These are phyloP conservation scores for Barnettozyma sucrosica DNA, from an alignment of 805 yeast genomes.

Conservation along the genomic window DNA sequence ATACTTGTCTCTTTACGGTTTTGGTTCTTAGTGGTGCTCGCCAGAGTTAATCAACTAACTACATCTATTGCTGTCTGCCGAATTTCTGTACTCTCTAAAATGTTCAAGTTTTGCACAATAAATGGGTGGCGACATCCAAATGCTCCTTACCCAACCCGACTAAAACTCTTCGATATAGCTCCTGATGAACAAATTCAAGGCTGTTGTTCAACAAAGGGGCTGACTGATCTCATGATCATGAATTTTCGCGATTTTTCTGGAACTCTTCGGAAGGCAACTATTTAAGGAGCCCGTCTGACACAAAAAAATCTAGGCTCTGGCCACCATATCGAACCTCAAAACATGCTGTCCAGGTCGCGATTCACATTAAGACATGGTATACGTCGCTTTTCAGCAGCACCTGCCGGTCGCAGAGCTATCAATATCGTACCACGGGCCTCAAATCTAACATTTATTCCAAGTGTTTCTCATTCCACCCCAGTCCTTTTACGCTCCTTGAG, in stretches of 20 bases:
- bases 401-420: constrained; percentile 3
- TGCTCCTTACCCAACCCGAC: no score
- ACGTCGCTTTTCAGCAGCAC: not conserved
- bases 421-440: not conserved
- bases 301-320: not conserved
- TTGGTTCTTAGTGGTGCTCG: no score
- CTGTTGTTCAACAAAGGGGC: not conserved
- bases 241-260: constrained; percentile 7
- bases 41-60: no score
- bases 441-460: not conserved
- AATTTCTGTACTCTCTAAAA: no score
- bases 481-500: constrained; percentile 4
- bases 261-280: not conserved
- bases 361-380: not conserved
- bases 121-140: no score
- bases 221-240: not conserved
- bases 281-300: constrained; percentile 3
- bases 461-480: not conserved
- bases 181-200: no score
- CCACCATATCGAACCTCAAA: not conserved
- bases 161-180: no score
- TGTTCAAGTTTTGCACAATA: no score
- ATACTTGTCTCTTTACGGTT: no score
- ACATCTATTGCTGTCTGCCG: no score
- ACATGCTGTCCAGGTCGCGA: constrained; percentile 4